A percentile compares a stretch with the other conserved stretches of the same genome.
phyloP scores from a whole-genome alignment of 495 filamentous ascomycete species.

The Neurospora sp. region DNA sequence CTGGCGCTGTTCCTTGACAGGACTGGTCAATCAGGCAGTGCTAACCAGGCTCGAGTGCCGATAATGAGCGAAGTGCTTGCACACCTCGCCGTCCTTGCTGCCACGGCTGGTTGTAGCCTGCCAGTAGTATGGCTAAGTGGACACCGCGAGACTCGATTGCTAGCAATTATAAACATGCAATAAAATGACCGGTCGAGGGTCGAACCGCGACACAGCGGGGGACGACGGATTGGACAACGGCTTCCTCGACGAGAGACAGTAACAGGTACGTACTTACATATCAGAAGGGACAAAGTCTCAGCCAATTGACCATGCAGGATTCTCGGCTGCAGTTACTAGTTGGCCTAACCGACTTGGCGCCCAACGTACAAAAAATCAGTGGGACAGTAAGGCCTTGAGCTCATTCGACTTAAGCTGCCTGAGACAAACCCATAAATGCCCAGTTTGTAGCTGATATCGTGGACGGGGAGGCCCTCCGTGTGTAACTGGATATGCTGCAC shows the following conservation, averaged over 20 bases:
- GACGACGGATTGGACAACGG: background rate
- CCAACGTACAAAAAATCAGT: background rate
- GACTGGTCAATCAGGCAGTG: background rate
- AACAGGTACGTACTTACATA: background rate
- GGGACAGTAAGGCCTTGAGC: background rate
- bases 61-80: background rate
- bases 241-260: background rate
- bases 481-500: conserved; percentile 8
- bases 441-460: background rate
- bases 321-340: background rate
- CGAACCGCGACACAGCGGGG: background rate
- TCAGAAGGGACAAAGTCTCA: background rate
- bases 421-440: background rate
- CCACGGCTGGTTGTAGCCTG: background rate
- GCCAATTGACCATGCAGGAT: background rate
- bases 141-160: background rate
- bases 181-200: background rate
- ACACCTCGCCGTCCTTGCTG: background rate
- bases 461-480: background rate
- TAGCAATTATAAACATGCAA: background rate
- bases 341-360: background rate
- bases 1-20: background rate
- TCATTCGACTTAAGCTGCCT: background rate
- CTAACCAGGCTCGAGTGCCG: background rate
- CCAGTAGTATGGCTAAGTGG: background rate